phyloP scores from a whole-genome alignment of 106 monocot species.

The Phalaenopsis aphrodite region DNA sequence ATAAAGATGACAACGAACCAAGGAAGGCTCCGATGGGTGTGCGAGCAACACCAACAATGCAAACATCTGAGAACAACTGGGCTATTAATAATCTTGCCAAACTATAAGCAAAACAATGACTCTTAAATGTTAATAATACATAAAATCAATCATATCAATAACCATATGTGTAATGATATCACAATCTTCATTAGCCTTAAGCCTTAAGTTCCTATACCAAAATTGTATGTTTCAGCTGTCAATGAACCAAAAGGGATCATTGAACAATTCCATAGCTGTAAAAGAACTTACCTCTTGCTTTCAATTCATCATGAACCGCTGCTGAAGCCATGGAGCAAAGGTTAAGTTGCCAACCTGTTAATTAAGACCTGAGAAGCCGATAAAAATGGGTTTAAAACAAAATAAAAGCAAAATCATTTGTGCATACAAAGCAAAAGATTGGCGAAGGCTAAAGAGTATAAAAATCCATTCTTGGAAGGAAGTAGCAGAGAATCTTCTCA shows the following conservation, averaged over 20 bases:
- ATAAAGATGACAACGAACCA: conserved; percentile 80
- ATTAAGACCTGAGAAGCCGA: background rate
- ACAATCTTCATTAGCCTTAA: background rate
- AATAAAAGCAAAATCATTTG: background rate
- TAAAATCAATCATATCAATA: background rate
- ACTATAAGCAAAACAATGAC: background rate
- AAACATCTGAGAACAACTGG: conserved; percentile 58
- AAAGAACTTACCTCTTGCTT: conserved; percentile 1
- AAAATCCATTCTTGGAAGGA: background rate
- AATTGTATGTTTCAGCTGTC: background rate
- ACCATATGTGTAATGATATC: background rate
- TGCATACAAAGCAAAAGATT: background rate
- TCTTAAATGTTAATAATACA: background rate
- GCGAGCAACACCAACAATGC: conserved; percentile 89
- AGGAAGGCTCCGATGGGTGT: conserved; percentile 98
- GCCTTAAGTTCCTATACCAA: background rate
- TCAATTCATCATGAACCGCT: conserved; percentile 1
- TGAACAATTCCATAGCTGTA: background rate
- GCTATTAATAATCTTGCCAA: no score
- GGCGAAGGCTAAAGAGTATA: background rate
- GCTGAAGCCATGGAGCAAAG: conserved; percentile 6
- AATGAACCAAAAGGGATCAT: background rate
- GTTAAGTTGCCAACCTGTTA: background rate
- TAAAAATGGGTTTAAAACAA: background rate
- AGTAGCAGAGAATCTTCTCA: background rate